Base-by-base conservation (phyloP, 2,329 filamentous ascomycete species). In the Lithohypha guttulata region DNA sequence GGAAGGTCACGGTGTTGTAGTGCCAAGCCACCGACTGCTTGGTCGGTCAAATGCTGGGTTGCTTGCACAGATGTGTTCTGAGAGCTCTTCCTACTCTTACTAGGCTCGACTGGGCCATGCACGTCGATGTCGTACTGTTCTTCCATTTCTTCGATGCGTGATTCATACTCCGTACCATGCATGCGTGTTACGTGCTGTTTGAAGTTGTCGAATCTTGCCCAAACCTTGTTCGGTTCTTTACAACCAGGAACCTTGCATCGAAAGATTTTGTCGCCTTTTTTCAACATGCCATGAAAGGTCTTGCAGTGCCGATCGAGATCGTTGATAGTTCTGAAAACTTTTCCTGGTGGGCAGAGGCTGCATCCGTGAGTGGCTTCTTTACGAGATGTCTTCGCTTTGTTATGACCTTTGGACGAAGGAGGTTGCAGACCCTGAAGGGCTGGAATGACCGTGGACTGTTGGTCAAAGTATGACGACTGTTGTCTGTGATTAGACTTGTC, bases 191-290 rank as follows among this genome's bases (percentile, higher is more conserved):
- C 68, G 55, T 95, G 87, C 23, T 80, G 76, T 45, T 79, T 79
- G 57, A 94, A 94, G 53, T 95, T 95, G 58, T 95, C 87, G 34
- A 79, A 66, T 14, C 87, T 74, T 1, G 81, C 80, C 84, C 84
- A 94, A 23, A 70, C 62, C 56, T 93, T 93, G 1, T 63, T 64
- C 45, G 67, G 77, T 17, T 64, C 71, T 18, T 61, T 65, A 51
- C 81, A 85, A 14, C 61, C 52, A 4, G 59, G 59, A 4, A 72
- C 61, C 34, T 66, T 66, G 54, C 83, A 91, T 40, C 66, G 69
- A 47, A 70, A 84, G 26, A 65, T 65, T 43, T 70, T 70, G 29
- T 63, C 65, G 0, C 41, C 42, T 13, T 39, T 34, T n/a, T 43
- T 48, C 61, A 63, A 6, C 36, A 68, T 62, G 17, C 60, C 63